Evolutionary conservation across 1,284 basidiomycete species (phyloP), one percentile per base, ranked within the genome.

Genomic region (Melampsora americana): DNA sequence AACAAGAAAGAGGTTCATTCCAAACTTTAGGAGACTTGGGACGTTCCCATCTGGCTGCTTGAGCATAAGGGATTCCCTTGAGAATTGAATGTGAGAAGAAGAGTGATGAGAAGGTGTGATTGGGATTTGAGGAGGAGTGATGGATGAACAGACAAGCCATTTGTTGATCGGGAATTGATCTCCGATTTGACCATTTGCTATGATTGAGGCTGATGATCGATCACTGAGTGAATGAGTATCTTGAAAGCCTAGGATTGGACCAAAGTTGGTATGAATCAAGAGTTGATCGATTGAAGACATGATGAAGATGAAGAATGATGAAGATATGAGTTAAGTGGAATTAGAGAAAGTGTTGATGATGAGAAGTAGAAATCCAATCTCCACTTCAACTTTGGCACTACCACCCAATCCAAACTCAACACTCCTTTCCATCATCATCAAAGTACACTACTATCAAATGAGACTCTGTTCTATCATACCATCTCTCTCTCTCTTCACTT

Each of bases 41-140:
- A 30, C 65, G 53, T 46, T 67, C 42, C 72, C 72, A 74, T 46
- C 72, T 62, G 23, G 44, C 56, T 16, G 72, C 64, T 74, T 67
- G 72, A 39, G 72, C 72, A 67, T 67, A 74, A 7, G 72, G 72
- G 32, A 74, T 67, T 28, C 72, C 72, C 72, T 74, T 67, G n/a
- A 18, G 20, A 73, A 56, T 61, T 71, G 5, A 20, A 28, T 50
- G 60, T 71, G 59, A 61, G 28, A 23, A 59, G 61, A 16, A 71
- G 14, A 28, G 20, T 44, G n/a, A 16, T 44, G 64, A 35, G 32
- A 26, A 60, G 35, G 9, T n/a, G 39, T 44, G 66, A 50, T 26
- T 11, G 28, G 23, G 30, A 20, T 7, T 44, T 30, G 16, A 35
- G 16, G 32, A 62, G 20, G 14, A 30, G 18, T n/a, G n/a, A n/a